Evolutionary conservation across 352 stramenopile genomes (phyloP).

Genomic region (Phytophthora macrochlamydospora): DNA sequence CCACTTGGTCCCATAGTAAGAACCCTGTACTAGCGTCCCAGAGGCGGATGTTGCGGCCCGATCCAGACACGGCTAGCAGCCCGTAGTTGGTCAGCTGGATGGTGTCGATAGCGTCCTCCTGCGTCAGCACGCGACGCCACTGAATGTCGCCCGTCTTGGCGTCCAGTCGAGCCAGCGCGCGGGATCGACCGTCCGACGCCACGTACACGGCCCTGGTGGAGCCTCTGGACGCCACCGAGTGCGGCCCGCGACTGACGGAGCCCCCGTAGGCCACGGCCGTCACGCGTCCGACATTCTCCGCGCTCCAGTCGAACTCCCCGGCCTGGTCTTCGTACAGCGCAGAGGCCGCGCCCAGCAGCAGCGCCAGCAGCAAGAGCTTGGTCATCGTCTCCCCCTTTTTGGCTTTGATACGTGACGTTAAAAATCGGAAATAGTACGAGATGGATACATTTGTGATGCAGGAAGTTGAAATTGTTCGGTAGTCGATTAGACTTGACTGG

Average conservation of each 20-base stretch:
- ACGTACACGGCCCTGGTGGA: constrained; percentile 70
- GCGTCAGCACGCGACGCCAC: constrained; percentile 72
- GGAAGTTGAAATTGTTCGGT: background rate
- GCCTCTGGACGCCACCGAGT: constrained; percentile 42
- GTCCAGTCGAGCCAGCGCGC: constrained; percentile 70
- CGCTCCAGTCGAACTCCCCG: constrained; percentile 81
- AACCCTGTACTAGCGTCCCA: constrained; percentile 69
- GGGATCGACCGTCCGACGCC: constrained; percentile 61
- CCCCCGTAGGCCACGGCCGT: constrained; percentile 52
- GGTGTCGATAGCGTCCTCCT: constrained; percentile 64
- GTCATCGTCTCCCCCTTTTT: constrained; percentile 10
- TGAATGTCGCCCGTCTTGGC: constrained; percentile 72
- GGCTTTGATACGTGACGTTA: background rate
- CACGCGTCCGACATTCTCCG: constrained; percentile 64
- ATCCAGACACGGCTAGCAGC: constrained; percentile 61
- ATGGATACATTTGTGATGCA: background rate
- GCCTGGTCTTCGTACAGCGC: constrained; percentile 81
- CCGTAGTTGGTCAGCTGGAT: constrained; percentile 78
- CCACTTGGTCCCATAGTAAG: constrained; percentile 74
- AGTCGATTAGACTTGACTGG: too few species aligned
- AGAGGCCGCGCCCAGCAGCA: constrained; percentile 18
- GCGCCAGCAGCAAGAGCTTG: constrained; percentile 28
- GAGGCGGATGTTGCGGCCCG: constrained; percentile 62
- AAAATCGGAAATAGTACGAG: background rate
- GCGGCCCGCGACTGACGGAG: constrained; percentile 44